Evolutionary conservation across 352 stramenopile genomes (phyloP).

Genomic region (Blastocystis sp.): DNA sequence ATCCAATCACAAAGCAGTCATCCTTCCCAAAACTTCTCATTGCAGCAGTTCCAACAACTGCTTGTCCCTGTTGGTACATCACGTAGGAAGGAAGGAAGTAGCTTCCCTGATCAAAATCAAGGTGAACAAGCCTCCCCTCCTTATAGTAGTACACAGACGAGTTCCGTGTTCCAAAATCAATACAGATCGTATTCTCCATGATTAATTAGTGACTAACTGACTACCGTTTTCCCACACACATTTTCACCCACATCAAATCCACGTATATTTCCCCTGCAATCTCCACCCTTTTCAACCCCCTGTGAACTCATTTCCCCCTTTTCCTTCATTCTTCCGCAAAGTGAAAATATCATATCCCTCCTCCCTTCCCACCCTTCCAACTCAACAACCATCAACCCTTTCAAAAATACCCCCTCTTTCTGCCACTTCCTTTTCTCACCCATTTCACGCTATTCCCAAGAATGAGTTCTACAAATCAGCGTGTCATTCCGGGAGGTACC

Average conservation of each 20-base stretch:
- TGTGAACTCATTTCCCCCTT: too few species aligned
- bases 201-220: too few species aligned
- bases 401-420: not conserved
- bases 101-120: not conserved
- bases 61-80: not conserved
- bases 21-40: conserved; percentile 6
- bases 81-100: conserved; percentile 49
- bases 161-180: conserved; percentile 66
- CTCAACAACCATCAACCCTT: too few species aligned
- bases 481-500: conserved; percentile 65
- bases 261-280: too few species aligned
- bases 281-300: too few species aligned
- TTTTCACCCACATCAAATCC: too few species aligned
- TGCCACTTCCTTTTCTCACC: not conserved
- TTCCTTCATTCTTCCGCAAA: too few species aligned
- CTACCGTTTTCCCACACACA: too few species aligned
- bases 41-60: conserved; percentile 13
- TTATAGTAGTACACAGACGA: conserved; percentile 20
- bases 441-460: too few species aligned
- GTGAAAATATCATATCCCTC: too few species aligned
- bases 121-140: not conserved
- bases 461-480: not conserved
- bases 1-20: conserved; percentile 13
- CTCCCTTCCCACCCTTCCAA: too few species aligned
- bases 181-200: conserved; percentile 46